A percentile compares a stretch with the other conserved stretches of the same genome.
phyloP scores from a whole-genome alignment of 495 filamentous ascomycete species.

The Hypoxylon perforatum region DNA sequence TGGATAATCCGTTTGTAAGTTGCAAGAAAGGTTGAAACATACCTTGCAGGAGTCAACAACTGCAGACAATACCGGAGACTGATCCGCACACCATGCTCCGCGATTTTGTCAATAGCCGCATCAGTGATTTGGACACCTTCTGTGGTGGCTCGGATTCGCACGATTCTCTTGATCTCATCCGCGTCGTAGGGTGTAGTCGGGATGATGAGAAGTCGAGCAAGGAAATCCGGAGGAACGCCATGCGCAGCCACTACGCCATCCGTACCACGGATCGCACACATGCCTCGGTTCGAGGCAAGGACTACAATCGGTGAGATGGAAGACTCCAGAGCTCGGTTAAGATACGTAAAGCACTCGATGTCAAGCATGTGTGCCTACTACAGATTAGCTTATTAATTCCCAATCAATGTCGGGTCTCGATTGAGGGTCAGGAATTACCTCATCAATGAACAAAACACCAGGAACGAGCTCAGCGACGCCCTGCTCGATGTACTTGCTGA shows the following conservation, averaged over 20 bases:
- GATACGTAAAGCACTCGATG: constrained; percentile 98
- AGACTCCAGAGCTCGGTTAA: constrained; percentile 95
- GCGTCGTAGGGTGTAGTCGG: constrained; percentile 87
- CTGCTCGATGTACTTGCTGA: constrained; percentile 97
- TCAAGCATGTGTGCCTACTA: constrained; percentile 96
- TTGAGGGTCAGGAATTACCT: constrained; percentile 67
- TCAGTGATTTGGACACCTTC: constrained; percentile 85
- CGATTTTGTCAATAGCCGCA: constrained; percentile 83
- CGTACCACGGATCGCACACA: constrained; percentile 87
- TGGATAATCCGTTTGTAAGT: background rate
- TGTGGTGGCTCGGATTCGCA: constrained; percentile 80
- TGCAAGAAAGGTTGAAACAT: constrained; percentile 29
- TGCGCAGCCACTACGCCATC: constrained; percentile 87
- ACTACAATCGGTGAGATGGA: constrained; percentile 95
- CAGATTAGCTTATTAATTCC: constrained; percentile 24
- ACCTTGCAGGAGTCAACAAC: constrained; percentile 84
- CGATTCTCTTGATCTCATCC: constrained; percentile 89
- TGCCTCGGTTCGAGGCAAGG: constrained; percentile 94
- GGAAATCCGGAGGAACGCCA: constrained; percentile 90
- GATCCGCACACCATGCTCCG: constrained; percentile 84
- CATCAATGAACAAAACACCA: constrained; percentile 97
- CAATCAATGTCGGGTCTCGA: background rate
- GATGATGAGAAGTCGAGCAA: constrained; percentile 92
- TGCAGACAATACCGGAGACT: constrained; percentile 93
- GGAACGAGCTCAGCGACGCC: constrained; percentile 98